Conservation (phyloP, 768 basidiomycete genomes). For the Pleurotus tuber-regium region DNA sequence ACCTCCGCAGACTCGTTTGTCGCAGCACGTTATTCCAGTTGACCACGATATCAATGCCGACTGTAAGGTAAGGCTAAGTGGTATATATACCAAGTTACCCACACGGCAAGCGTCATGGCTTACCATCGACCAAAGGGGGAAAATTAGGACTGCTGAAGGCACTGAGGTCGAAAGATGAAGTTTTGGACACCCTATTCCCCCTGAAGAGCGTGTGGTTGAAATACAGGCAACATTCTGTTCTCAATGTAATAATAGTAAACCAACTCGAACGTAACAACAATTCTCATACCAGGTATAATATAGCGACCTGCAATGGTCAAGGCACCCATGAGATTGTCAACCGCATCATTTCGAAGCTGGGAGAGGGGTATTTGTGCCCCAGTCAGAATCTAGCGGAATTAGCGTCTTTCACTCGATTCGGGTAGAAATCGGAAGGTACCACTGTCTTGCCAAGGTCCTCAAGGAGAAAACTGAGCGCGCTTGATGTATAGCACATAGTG, state of each 20-base stretch:
- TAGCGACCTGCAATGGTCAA: constrained; percentile 88
- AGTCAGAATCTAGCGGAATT: constrained; percentile 66
- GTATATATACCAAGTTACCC: constrained; percentile 10
- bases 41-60: constrained; percentile 87
- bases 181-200: constrained; percentile 81
- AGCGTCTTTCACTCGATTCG: not conserved
- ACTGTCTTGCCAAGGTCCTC: constrained; percentile 94
- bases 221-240: constrained; percentile 78
- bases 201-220: constrained; percentile 89
- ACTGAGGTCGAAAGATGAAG: constrained; percentile 77
- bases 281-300: constrained; percentile 77
- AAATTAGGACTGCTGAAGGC: constrained; percentile 89
- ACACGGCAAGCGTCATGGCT: not conserved
- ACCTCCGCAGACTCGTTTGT: constrained; percentile 74
- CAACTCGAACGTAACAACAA: not conserved
- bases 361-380: constrained; percentile 94
- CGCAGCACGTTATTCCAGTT: constrained; percentile 88
- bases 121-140: constrained; percentile 77
- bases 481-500: constrained; percentile 88
- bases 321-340: constrained; percentile 90
- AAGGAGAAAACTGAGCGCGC: constrained; percentile 85
- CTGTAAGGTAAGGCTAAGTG: constrained; percentile 30
- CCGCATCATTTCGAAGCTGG: constrained; percentile 89
- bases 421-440: constrained; percentile 35
- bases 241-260: not conserved